Conservation (phyloP, 108 stramenopile genomes). For the Aureococcus anophagefferens region DNA sequence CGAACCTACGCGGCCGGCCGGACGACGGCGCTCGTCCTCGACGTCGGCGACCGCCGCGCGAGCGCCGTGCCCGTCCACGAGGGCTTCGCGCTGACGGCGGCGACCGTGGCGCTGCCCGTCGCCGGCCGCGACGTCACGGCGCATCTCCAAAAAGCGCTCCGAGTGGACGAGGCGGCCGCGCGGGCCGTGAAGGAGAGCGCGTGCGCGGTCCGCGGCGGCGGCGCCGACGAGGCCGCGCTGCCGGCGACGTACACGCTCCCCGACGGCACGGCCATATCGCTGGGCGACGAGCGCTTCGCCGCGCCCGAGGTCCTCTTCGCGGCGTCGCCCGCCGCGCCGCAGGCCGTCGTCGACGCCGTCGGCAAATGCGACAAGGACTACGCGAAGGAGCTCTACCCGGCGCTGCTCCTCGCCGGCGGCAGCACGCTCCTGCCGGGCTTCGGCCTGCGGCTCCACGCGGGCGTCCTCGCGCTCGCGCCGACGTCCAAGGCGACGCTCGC, state of each 20-base stretch:
- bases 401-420: conserved; percentile 89
- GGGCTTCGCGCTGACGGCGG: conserved; percentile 90
- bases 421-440: conserved; percentile 82
- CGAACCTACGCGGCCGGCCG: conserved; percentile 88
- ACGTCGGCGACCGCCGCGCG: conserved; percentile 90
- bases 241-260: conserved; percentile 58
- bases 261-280: conserved; percentile 69
- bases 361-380: conserved; percentile 82
- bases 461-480: conserved; percentile 30
- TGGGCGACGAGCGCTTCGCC: conserved; percentile 74
- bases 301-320: conserved; percentile 87
- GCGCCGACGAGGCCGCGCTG: too few species aligned
- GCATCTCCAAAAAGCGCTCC: conserved; percentile 73
- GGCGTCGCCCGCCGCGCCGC: conserved; percentile 73
- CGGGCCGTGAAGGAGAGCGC: conserved; percentile 82
- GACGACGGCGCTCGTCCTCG: conserved; percentile 92
- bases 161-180: conserved; percentile 81
- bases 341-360: conserved; percentile 71
- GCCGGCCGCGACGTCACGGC: conserved; percentile 86
- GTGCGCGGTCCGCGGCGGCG: too few species aligned
- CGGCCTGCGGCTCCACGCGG: conserved; percentile 84
- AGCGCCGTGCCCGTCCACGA: conserved; percentile 96
- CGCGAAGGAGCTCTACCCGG: conserved; percentile 76
- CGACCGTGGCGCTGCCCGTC: conserved; percentile 76
- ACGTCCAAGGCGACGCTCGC: conserved; percentile 17